Conservation (phyloP, 2,329 filamentous ascomycete species). For the Pseudofabraea citricarpa region DNA sequence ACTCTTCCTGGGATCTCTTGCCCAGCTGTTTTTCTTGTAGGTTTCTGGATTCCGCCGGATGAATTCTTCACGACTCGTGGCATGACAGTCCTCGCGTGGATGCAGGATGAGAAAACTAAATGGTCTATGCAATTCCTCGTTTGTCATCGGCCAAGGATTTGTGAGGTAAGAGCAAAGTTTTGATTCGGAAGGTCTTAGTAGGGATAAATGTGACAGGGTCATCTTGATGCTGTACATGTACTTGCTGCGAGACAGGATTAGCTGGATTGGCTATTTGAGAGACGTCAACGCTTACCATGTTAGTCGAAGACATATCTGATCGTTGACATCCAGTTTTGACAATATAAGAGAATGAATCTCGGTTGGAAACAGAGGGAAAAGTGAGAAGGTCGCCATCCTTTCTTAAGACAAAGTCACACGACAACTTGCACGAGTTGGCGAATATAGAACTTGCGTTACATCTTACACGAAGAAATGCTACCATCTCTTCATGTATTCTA, state of each 20-base stretch:
- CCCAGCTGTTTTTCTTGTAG: neutral
- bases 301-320: neutral
- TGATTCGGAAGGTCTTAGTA: no score
- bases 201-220: neutral
- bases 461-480: neutral
- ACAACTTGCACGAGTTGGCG: neutral
- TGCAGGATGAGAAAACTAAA: neutral
- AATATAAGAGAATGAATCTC: neutral
- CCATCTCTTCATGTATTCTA: neutral
- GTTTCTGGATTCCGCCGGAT: neutral
- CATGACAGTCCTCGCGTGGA: neutral
- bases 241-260: neutral
- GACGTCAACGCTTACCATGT: neutral
- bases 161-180: no score
- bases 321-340: neutral
- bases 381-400: neutral
- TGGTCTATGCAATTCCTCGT: no score
- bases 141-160: no score
- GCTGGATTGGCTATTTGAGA: neutral
- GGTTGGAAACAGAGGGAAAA: neutral
- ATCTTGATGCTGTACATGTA: neutral
- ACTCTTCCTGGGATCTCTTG: neutral
- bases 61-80: neutral
- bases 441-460: neutral
- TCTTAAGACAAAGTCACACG: neutral